Evolutionary conservation across 805 yeast genomes (phyloP).

Genomic region (Cyberlindnera nakhonratchasimensis): DNA sequence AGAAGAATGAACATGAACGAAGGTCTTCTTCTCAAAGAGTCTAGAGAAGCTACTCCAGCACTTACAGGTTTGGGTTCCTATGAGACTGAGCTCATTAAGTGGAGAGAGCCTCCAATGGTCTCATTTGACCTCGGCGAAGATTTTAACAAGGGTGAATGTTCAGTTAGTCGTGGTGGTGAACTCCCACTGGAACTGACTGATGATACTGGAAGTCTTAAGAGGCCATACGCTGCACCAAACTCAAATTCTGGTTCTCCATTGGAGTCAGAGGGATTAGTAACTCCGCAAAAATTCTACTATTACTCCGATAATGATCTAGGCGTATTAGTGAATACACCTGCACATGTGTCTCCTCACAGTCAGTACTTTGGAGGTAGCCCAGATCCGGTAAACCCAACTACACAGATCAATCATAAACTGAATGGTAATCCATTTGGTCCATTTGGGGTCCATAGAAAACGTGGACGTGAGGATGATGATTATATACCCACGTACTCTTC

Average conservation of each 20-base stretch:
- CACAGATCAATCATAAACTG: too few species aligned
- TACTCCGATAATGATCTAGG: not conserved
- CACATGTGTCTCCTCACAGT: not conserved
- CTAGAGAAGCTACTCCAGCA: not conserved
- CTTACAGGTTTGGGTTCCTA: not conserved
- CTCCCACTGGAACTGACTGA: conserved; percentile 4
- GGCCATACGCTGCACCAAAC: not conserved
- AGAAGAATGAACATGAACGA: conserved; percentile 4
- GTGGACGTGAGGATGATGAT: not conserved
- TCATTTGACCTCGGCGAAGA: not conserved
- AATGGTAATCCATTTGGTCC: too few species aligned
- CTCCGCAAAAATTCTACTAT: not conserved
- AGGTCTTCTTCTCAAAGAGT: conserved; percentile 1
- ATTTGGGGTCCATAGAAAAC: not conserved
- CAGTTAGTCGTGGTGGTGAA: conserved; percentile 6
- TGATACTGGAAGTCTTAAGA: conserved; percentile 1
- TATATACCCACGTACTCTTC: not conserved
- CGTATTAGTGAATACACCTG: not conserved
- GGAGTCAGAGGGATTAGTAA: conserved; percentile 14
- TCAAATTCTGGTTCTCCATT: conserved; percentile 3
- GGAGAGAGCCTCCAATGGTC: conserved; percentile 3
- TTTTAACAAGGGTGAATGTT: not conserved
- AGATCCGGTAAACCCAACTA: too few species aligned
- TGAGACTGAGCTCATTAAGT: not conserved
- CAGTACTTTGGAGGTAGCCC: too few species aligned